phyloP scores from a whole-genome alignment of 176 grass and related monocot species.

The Bonia amplexicaulis region DNA sequence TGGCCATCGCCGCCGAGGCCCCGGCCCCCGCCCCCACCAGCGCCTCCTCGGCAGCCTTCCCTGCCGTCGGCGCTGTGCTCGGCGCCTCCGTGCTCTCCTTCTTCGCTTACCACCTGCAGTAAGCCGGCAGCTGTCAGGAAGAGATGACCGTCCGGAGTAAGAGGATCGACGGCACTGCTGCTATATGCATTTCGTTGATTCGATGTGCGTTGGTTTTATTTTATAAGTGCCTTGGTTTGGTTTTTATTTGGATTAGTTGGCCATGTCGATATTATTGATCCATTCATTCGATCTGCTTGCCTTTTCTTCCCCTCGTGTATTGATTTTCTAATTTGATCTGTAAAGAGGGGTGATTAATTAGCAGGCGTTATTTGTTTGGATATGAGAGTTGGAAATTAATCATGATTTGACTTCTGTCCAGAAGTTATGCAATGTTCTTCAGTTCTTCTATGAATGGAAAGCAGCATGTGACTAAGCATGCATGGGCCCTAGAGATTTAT shows the following conservation, averaged over 20 bases:
- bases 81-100: constrained; percentile 69
- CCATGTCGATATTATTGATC: constrained; percentile 12
- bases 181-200: background rate
- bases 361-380: constrained; percentile 5
- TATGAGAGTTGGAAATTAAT: constrained; percentile 30
- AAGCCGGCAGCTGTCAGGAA: background rate
- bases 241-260: constrained; percentile 11
- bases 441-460: background rate
- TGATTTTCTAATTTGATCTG: background rate
- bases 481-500: background rate
- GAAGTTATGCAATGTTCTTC: background rate
- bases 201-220: background rate
- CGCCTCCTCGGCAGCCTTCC: constrained; percentile 33
- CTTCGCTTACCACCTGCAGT: constrained; percentile 78
- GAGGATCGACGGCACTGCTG: background rate
- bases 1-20: constrained; percentile 51
- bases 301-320: background rate
- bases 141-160: background rate
- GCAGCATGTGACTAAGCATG: background rate
- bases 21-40: constrained; percentile 58
- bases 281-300: constrained; percentile 19
- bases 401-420: background rate
- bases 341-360: constrained; percentile 14
- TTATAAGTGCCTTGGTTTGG: background rate
- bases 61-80: constrained; percentile 41